A percentile compares a stretch with the other conserved stretches of the same genome.
These are phyloP conservation scores for Malus domestica DNA, from an alignment of 306 rosid species.

Conservation along the genomic window ASM211411v1 NC_041795.1:30815001-30815500, in stretches of 20 bases:
- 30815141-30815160: conserved; percentile 61
- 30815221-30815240: conserved; percentile 64
- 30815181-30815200: conserved; percentile 79
- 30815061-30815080: conserved; percentile 66
- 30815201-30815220: conserved; percentile 64
- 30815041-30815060: conserved; percentile 70
- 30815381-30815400: conserved; percentile 49
- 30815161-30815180: conserved; percentile 77
- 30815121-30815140: conserved; percentile 69
- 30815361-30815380: conserved; percentile 65
- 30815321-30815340: conserved; percentile 67
- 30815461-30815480: conserved; percentile 52
- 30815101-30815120: conserved; percentile 63
- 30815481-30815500: conserved; percentile 53
- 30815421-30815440: conserved; percentile 70
- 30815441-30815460: conserved; percentile 42
- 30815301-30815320: conserved; percentile 65
- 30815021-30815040: conserved; percentile 63
- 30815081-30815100: conserved; percentile 55
- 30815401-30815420: conserved; percentile 77
- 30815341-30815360: conserved; percentile 73
- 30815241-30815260: conserved; percentile 53
- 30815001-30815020: conserved; percentile 52
- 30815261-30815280: conserved; percentile 64
- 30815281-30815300: conserved; percentile 62